Evolutionary conservation across 805 yeast species (phyloP).

Genomic region (Candida xyloterini): DNA sequence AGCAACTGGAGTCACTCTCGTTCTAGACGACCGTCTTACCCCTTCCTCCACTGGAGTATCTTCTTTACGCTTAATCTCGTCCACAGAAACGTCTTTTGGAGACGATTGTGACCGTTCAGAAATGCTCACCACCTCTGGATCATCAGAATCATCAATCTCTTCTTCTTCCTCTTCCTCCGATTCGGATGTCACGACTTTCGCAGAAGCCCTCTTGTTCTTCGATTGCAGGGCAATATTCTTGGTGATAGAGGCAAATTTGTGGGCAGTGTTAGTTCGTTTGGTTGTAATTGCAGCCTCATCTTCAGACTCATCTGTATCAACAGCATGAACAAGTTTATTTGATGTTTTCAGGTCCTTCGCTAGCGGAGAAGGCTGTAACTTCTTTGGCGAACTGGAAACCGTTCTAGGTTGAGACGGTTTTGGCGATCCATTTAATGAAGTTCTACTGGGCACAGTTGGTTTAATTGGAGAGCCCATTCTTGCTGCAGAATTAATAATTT

Average conservation of each 20-base stretch:
- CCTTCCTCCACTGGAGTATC: constrained; percentile 1
- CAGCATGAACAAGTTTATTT: background rate
- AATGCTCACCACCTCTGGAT: constrained; percentile 13
- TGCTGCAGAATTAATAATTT: constrained; percentile 29
- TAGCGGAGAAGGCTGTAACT: constrained; percentile 23
- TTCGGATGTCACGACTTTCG: constrained; percentile 2
- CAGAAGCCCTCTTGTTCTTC: constrained; percentile 11
- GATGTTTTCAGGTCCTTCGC: constrained; percentile 8
- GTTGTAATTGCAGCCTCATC: constrained; percentile 3
- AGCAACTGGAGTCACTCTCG: constrained; percentile 67
- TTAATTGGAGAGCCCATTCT: constrained; percentile 31
- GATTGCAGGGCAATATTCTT: constrained; percentile 29
- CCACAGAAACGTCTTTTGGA: constrained; percentile 1
- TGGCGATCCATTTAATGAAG: constrained; percentile 23
- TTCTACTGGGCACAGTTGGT: constrained; percentile 15
- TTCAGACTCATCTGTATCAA: constrained; percentile 2
- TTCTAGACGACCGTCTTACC: constrained; percentile 60
- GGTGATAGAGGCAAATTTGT: constrained; percentile 23
- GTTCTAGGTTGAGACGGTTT: constrained; percentile 4
- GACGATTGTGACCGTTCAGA: constrained; percentile 9
- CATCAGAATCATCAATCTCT: constrained; percentile 11
- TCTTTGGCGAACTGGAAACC: constrained; percentile 4
- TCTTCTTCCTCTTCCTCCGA: constrained; percentile 7
- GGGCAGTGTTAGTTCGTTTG: background rate
- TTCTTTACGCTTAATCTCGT: constrained; percentile 3